Evolutionary conservation across 2,329 filamentous ascomycete genomes (phyloP), one percentile per base, ranked within the genome.

Genomic region (Clathrospora elynae): DNA sequence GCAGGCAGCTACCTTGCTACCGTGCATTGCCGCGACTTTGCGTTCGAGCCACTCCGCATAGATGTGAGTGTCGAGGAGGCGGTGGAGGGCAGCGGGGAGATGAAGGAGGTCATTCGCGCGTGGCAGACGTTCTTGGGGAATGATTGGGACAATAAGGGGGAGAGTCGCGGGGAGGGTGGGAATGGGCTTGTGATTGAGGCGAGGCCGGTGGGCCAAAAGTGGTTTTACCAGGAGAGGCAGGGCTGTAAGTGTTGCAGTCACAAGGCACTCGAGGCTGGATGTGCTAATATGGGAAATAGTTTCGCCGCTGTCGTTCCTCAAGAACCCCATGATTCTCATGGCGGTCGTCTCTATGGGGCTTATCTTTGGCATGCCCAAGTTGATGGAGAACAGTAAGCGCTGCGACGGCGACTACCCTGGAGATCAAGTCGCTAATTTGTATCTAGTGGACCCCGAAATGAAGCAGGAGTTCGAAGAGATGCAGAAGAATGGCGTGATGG

Each of bases 311-410:
- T 82, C 81, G 45, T 84, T 96, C 42, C 77, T 96, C 61, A 93
- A 93, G 77, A 96, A 89, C 67, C 93, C 93, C 3, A 97, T 97
- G 90, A 96, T 97, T 53, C 79, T 99, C 48, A 86, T 99, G 76
- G 90, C 87, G 4, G 73, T 95, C 22, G 84, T 93, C 25, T 90
- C 86, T 49, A 83, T 96, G 76, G 85, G 75, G 4, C 76, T 96
- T 55, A 90, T 96, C 51, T 80, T 97, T 61, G 91, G 91, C 55
- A 89, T 97, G 87, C 93, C 93, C 10, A 93, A 96, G 71, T 72
- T 99, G 42, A 84, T 97, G 75, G 91, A 97, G 36, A 96, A 93
- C 68, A 96, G 91, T 96, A 82, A 51, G 89, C 19, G 18, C 35
- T 33, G n/a, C n/a, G n/a, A n/a, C n/a, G 30, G 16, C 20, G 25